A percentile compares a stretch with the other conserved stretches of the same genome.
Conservation (phyloP, 441 rosid species). For the Capsella rubella region DNA sequence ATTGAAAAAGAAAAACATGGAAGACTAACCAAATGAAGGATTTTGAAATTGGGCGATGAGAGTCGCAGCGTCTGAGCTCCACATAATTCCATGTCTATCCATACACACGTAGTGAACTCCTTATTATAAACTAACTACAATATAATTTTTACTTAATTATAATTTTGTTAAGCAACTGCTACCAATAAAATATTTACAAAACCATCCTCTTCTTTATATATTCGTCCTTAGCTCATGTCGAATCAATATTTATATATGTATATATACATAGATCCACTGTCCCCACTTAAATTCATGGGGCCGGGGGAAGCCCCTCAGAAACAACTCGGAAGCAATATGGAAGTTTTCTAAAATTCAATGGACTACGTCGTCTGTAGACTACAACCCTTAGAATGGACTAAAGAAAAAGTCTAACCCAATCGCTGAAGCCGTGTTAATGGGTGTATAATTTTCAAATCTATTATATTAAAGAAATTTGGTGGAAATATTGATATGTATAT, state of each 20-base stretch:
- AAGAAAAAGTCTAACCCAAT: too few species aligned
- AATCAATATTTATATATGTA: not conserved
- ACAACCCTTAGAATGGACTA: too few species aligned
- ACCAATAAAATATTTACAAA: constrained; percentile 4
- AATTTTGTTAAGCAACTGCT: too few species aligned
- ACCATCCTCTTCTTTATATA: not conserved
- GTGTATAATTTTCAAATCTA: too few species aligned
- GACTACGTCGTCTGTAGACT: too few species aligned
- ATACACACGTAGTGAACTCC: constrained; percentile 4
- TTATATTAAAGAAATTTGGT: too few species aligned
- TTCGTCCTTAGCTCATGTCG: not conserved
- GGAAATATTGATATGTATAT: too few species aligned
- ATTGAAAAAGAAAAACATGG: not conserved
- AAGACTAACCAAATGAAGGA: constrained; percentile 39
- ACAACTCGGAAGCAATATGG: not conserved
- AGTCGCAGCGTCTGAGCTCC: constrained; percentile 24
- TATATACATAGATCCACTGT: not conserved
- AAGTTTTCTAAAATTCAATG: not conserved
- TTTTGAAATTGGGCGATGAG: constrained; percentile 32
- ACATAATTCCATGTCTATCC: constrained; percentile 30
- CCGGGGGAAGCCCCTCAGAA: not conserved
- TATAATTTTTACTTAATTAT: not conserved
- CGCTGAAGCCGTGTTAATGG: too few species aligned
- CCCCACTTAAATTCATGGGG: not conserved
- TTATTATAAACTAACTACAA: not conserved